Conservation (phyloP, 352 stramenopile genomes). For the Phytophthora capsici region DNA sequence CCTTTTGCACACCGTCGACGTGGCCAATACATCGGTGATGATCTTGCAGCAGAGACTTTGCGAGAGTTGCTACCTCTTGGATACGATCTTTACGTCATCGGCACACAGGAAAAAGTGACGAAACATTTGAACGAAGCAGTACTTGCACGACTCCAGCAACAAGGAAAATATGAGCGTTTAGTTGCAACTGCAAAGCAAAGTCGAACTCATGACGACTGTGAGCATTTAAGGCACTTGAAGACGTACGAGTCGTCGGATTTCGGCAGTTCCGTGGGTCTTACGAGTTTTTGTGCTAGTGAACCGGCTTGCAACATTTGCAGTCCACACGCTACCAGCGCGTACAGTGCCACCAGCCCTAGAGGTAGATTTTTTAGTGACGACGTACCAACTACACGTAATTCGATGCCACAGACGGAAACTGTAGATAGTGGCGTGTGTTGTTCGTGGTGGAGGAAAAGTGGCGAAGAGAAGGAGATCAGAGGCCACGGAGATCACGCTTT, state of each 20-base stretch:
- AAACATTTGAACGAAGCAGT: constrained; percentile 67
- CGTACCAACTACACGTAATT: background rate
- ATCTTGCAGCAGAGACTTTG: constrained; percentile 41
- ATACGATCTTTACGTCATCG: constrained; percentile 82
- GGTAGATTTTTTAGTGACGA: constrained; percentile 20
- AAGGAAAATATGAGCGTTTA: constrained; percentile 35
- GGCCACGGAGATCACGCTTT: constrained; percentile 71
- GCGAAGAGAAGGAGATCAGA: constrained; percentile 49
- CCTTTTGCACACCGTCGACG: constrained; percentile 47
- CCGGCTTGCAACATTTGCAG: constrained; percentile 15
- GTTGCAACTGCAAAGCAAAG: constrained; percentile 23
- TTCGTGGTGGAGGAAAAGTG: constrained; percentile 21
- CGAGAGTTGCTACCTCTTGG: constrained; percentile 56
- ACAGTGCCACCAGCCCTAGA: constrained; percentile 12
- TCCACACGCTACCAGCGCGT: constrained; percentile 6
- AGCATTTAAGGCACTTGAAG: background rate
- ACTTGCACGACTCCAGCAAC: constrained; percentile 48
- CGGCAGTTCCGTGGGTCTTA: constrained; percentile 6
- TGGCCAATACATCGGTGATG: constrained; percentile 55
- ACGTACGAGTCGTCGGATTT: constrained; percentile 21
- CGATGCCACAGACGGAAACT: background rate
- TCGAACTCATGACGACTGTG: constrained; percentile 12
- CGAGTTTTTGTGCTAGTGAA: constrained; percentile 19
- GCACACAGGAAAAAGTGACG: constrained; percentile 75
- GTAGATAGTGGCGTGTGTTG: background rate